A percentile compares a stretch with the other conserved stretches of the same genome.
Conservation (phyloP, 352 stramenopile species). For the Phytopythium sindhum region DNA sequence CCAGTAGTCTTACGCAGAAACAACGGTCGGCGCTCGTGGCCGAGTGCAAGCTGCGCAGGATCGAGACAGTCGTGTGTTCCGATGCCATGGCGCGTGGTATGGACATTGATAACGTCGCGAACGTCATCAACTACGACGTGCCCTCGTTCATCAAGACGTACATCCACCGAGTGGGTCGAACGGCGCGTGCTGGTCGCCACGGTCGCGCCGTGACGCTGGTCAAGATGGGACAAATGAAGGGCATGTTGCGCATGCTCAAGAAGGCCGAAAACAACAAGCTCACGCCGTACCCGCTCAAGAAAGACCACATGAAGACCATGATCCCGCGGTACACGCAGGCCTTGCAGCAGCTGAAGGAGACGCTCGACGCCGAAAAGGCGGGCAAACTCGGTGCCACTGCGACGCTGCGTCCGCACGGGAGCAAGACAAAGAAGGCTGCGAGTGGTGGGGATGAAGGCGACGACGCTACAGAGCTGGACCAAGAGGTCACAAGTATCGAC, state of each 20-base stretch:
- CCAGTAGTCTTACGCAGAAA: slow-evolving; percentile 77
- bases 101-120: slow-evolving; percentile 89
- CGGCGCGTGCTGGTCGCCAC: slow-evolving; percentile 72
- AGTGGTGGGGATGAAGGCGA: neutral
- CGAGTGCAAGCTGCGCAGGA: slow-evolving; percentile 61
- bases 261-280: slow-evolving; percentile 81
- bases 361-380: slow-evolving; percentile 69
- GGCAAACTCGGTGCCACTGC: slow-evolving; percentile 58
- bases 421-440: slow-evolving; percentile 4
- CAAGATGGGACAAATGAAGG: slow-evolving; percentile 81
- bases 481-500: slow-evolving; percentile 30
- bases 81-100: slow-evolving; percentile 93
- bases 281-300: slow-evolving; percentile 53
- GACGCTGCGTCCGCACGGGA: slow-evolving; percentile 21
- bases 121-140: slow-evolving; percentile 95
- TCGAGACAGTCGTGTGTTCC: slow-evolving; percentile 88
- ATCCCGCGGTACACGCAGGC: slow-evolving; percentile 67
- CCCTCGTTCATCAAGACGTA: slow-evolving; percentile 92
- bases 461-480: slow-evolving; percentile 11
- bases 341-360: slow-evolving; percentile 73
- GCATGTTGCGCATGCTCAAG: slow-evolving; percentile 77
- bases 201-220: slow-evolving; percentile 77
- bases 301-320: slow-evolving; percentile 79
- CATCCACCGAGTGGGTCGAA: slow-evolving; percentile 84
- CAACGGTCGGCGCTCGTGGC: slow-evolving; percentile 70